Evolutionary conservation across 2,329 filamentous ascomycete genomes (phyloP).

Genomic region (Colletotrichum godetiae): DNA sequence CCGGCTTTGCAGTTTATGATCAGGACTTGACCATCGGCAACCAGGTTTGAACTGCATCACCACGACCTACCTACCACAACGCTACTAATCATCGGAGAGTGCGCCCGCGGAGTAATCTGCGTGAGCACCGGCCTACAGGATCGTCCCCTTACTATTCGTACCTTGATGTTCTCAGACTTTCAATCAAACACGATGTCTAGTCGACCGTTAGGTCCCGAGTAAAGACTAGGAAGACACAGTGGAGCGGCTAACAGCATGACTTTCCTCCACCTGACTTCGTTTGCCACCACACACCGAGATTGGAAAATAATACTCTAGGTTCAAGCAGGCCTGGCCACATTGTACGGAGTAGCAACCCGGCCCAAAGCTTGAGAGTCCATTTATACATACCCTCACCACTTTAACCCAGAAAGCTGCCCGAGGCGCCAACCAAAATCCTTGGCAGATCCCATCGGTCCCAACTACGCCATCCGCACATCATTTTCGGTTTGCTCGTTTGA

Average conservation of each 20-base stretch:
- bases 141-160: neutral
- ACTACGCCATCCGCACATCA: slow-evolving; percentile 8
- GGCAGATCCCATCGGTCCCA: slow-evolving; percentile 11
- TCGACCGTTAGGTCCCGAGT: neutral
- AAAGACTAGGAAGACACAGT: neutral
- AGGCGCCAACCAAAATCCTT: neutral
- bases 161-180: neutral
- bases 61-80: neutral
- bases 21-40: neutral
- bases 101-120: neutral
- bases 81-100: neutral
- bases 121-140: neutral
- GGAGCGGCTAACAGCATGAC: neutral
- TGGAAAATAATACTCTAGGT: slow-evolving; percentile 1
- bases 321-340: slow-evolving; percentile 12
- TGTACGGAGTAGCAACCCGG: neutral
- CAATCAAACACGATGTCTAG: neutral
- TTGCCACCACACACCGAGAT: slow-evolving; percentile 23
- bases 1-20: slow-evolving; percentile 16
- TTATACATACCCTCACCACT: neutral
- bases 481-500: slow-evolving; percentile 12
- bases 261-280: slow-evolving; percentile 11
- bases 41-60: neutral
- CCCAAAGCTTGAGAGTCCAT: slow-evolving; percentile 8
- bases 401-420: slow-evolving; percentile 1